Conservation (phyloP, 192 early-diverging fungal species). For the Backusella parvicylindrica region DNA sequence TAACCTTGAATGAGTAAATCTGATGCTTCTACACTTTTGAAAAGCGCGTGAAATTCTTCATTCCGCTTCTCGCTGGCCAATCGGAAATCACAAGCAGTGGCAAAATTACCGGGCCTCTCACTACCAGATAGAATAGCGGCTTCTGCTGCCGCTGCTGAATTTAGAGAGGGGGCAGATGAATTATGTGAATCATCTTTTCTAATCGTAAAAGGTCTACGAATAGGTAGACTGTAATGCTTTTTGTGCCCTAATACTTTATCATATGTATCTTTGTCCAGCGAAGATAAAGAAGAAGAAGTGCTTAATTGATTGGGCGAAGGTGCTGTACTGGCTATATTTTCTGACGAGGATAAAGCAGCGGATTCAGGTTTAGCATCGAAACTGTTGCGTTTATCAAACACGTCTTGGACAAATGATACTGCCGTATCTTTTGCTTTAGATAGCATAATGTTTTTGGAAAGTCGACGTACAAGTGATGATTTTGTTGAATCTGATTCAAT, state of each 20-base stretch:
- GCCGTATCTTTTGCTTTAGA: constrained; percentile 8
- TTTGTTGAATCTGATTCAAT: not conserved
- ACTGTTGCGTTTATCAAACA: constrained; percentile 1
- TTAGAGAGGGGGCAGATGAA: not conserved
- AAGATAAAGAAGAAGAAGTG: not conserved
- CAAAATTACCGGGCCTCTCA: constrained; percentile 18
- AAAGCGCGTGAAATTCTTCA: constrained; percentile 51
- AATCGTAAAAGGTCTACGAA: constrained; percentile 8
- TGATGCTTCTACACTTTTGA: constrained; percentile 48
- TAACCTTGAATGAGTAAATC: constrained; percentile 55
- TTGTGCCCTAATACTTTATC: not conserved
- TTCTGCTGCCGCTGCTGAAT: constrained; percentile 1
- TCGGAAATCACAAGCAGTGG: constrained; percentile 20
- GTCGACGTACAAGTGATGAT: not conserved
- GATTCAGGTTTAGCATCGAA: not conserved
- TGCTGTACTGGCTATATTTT: not conserved
- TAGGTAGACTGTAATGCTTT: constrained; percentile 6
- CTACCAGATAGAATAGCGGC: not conserved
- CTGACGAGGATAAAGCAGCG: not conserved
- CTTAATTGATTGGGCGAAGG: not conserved
- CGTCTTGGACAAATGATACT: constrained; percentile 1
- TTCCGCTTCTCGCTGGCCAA: constrained; percentile 46
- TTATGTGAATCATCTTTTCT: not conserved
- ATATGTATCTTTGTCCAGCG: not conserved
- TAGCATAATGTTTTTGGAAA: not conserved